phyloP scores from a whole-genome alignment of 2,329 filamentous ascomycete genomes.

The Fusarium oxysporum region DNA sequence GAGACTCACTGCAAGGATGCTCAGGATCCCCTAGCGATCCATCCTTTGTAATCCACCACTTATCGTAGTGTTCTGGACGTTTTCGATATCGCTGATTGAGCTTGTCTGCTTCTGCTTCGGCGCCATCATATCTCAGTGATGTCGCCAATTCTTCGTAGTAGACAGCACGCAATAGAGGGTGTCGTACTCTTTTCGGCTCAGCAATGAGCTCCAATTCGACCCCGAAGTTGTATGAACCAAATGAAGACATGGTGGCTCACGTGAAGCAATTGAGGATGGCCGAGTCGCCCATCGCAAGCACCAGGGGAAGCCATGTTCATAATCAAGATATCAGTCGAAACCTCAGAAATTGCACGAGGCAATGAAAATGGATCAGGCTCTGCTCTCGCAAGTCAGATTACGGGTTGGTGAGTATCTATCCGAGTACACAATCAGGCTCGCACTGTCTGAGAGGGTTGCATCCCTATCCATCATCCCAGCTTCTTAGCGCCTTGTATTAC shows the following conservation, averaged over 20 bases:
- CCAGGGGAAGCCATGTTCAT: background rate
- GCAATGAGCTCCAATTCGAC: background rate
- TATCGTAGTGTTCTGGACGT: background rate
- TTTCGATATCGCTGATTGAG: background rate
- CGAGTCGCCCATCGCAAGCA: background rate
- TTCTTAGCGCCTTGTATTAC: background rate
- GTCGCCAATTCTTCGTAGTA: background rate
- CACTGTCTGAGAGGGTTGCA: background rate
- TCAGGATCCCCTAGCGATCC: background rate
- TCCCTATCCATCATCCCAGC: background rate
- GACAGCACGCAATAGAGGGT: background rate
- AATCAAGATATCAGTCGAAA: background rate
- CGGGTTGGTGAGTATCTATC: background rate
- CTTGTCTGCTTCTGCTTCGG: background rate
- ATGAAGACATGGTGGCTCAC: background rate
- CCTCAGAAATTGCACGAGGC: background rate
- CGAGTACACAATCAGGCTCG: background rate
- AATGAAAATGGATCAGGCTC: background rate
- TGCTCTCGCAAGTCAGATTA: background rate
- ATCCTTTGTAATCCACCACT: background rate
- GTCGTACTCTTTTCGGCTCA: background rate
- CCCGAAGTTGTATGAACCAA: background rate
- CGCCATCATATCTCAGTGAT: background rate
- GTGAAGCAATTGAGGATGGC: background rate
- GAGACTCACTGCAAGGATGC: background rate